phyloP scores from a whole-genome alignment of 1,284 basidiomycete species.

The Neolentinus lepideus region DNA sequence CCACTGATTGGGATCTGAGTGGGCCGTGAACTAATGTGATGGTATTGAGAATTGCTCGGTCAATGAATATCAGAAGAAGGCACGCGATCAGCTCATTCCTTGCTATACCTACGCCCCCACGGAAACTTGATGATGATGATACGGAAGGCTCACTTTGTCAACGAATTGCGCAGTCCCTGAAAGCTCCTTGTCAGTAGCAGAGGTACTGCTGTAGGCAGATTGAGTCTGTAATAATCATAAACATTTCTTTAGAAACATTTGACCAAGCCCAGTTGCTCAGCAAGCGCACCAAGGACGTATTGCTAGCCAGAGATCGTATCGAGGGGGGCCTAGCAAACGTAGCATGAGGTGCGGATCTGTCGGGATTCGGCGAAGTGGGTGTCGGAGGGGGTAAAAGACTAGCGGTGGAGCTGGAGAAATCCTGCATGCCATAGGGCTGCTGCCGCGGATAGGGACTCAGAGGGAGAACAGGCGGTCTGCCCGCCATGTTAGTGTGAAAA shows the following conservation, averaged over 20 bases:
- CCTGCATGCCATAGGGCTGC: not conserved
- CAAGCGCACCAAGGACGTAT: not conserved
- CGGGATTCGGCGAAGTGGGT: not conserved
- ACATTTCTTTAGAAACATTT: not conserved
- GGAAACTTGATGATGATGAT: not conserved
- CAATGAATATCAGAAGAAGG: conserved; percentile 3
- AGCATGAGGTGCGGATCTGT: not conserved
- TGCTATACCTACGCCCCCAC: no score
- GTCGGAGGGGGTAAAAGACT: not conserved
- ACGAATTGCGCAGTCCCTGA: not conserved
- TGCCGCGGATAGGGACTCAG: not conserved
- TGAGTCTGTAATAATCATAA: not conserved
- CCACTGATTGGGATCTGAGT: conserved; percentile 64
- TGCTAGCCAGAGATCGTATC: not conserved
- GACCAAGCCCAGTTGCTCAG: not conserved
- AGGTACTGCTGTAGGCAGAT: not conserved
- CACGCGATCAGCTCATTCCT: no score
- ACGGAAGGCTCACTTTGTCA: not conserved
- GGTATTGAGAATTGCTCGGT: not conserved
- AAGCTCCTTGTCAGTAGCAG: not conserved
- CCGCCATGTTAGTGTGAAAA: not conserved
- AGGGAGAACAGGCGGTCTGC: not conserved
- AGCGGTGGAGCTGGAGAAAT: not conserved
- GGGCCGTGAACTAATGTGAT: conserved; percentile 53
- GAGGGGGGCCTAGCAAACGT: not conserved